Evolutionary conservation across 805 yeast genomes (phyloP), one percentile per base, ranked within the genome.

Genomic region (Candida dajiaensis): DNA sequence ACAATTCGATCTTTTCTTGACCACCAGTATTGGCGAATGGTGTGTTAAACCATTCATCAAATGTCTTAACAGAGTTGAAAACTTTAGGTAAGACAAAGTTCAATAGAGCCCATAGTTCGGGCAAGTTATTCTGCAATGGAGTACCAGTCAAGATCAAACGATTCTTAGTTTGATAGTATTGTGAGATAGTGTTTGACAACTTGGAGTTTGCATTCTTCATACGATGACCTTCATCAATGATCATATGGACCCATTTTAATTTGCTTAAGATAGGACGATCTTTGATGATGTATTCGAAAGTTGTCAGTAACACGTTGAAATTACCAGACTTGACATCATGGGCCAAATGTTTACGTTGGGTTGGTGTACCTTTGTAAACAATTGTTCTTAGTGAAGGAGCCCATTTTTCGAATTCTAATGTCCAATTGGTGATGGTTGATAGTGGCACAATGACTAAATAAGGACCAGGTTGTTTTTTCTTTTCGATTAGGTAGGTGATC

Each of bases 141-240:
- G 95, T 86, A 76, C 95, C 95, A 1, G 95, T 86, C 59, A 86
- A 76, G 66, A 86, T 86, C 58, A 86, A 73, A 67, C 95, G 73
- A 61, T 86, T 80, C 61, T 83, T 82, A 1, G 94, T 83, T 53
- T 77, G 82, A 57, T 87, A 86, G 57, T 79, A 84, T 46, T 76
- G 79, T 31, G 83, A 79, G 54, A 86, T 77, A 0, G 94, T 85
- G 45, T 71, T 71, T 0, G 92, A 83, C 46, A 86, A 68, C 59
- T 85, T 86, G 3, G 92, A 84, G 47, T 78, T 77, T 2, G 89
- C 73, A 60, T 86, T 86, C 62, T 86, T 86, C 89, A 86, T 83
- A 68, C 95, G 74, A 65, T 86, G 95, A 65, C 95, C 95, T 72
- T 86, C 95, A 71, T 86, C 95, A 54, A 86, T 86, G 53, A 86